phyloP scores from a whole-genome alignment of 192 early-diverging fungal genomes.

The Globomyces pollinis-pini region DNA sequence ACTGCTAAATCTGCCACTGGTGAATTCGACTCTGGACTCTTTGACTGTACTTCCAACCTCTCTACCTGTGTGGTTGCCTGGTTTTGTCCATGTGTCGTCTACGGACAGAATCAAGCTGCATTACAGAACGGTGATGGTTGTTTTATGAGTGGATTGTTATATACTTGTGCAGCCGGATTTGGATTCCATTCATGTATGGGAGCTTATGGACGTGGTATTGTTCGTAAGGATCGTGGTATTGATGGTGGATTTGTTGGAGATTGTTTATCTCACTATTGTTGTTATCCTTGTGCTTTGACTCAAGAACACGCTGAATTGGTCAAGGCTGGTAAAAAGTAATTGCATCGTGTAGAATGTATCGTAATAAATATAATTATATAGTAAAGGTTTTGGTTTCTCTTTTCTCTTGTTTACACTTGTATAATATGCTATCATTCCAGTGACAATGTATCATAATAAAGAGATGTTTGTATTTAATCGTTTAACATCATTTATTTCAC shows the following conservation, averaged over 20 bases:
- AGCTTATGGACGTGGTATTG: neutral
- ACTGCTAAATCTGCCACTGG: neutral
- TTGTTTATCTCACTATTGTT: constrained; percentile 21
- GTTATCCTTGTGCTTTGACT: constrained; percentile 25
- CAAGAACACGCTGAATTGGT: constrained; percentile 27
- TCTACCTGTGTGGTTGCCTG: constrained; percentile 11
- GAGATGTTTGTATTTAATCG: too few species aligned
- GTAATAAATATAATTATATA: too few species aligned
- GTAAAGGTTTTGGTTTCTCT: too few species aligned
- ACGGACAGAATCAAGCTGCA: constrained; percentile 21
- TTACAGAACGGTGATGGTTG: constrained; percentile 22
- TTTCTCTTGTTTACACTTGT: too few species aligned
- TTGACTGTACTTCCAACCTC: neutral
- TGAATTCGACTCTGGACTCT: neutral
- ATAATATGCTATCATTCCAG: too few species aligned
- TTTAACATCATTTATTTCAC: too few species aligned
- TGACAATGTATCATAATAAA: too few species aligned
- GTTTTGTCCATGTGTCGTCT: constrained; percentile 18
- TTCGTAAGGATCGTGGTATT: constrained; percentile 26
- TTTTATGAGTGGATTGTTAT: constrained; percentile 11
- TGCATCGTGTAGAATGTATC: constrained; percentile 6
- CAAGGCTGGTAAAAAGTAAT: constrained; percentile 9
- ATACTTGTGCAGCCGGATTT: neutral
- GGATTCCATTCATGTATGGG: constrained; percentile 15
- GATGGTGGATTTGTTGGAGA: constrained; percentile 3